A percentile compares a stretch with the other conserved stretches of the same genome.
These are phyloP conservation scores for Saccharomyces mikatae DNA, from an alignment of 805 yeast genomes.

Conservation along the genomic window DNA sequence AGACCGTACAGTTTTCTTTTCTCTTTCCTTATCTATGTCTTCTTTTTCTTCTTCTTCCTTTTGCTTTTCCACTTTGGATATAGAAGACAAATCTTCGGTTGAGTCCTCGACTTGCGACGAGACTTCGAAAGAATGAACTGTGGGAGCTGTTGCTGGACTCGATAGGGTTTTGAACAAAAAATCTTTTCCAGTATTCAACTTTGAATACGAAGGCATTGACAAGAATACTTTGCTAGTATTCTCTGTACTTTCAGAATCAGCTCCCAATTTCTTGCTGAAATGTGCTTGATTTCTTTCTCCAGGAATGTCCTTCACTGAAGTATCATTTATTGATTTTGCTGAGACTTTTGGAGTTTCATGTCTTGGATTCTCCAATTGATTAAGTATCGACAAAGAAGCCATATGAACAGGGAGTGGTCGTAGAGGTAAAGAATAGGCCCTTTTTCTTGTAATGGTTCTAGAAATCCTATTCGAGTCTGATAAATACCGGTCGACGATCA, in stretches of 20 bases:
- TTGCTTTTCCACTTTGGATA: neutral
- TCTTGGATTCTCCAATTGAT: neutral
- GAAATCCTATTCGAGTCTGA: constrained; percentile 12
- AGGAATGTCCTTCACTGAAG: neutral
- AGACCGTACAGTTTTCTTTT: neutral
- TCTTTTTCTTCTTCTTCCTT: neutral
- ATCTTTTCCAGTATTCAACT: neutral
- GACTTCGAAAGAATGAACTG: neutral
- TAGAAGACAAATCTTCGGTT: neutral
- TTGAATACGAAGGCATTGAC: neutral
- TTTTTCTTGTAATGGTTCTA: constrained; percentile 14
- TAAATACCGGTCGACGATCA: constrained; percentile 18
- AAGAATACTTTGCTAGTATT: neutral
- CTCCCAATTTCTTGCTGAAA: neutral
- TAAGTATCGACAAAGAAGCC: constrained; percentile 2
- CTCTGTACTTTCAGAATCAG: neutral
- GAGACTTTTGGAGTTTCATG: neutral
- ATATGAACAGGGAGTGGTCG: constrained; percentile 2
- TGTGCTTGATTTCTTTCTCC: neutral
- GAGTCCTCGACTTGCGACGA: neutral
- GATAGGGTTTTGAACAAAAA: neutral
- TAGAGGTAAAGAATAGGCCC: constrained; percentile 30
- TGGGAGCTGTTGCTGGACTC: neutral
- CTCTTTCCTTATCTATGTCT: neutral
- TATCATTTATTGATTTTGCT: neutral